Evolutionary conservation across 73 alveolate species (phyloP).

Genomic region (Effrenium voratum): DNA sequence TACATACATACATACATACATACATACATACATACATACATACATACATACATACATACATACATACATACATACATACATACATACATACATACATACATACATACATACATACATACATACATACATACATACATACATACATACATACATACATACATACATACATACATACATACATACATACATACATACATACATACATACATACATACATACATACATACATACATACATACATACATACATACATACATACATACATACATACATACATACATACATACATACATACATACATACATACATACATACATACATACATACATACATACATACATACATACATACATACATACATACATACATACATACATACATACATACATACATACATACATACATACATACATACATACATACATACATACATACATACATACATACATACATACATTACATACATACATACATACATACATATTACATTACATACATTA

Average conservation of each 20-base stretch:
- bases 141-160: no score
- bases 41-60: not conserved
- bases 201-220: no score
- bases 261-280: no score
- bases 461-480: not conserved
- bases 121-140: not conserved
- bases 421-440: not conserved
- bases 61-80: not conserved
- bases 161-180: no score
- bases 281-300: not conserved
- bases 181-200: no score
- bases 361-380: not conserved
- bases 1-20: no score
- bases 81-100: not conserved
- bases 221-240: no score
- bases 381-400: not conserved
- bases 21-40: not conserved
- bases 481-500: no score
- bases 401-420: not conserved
- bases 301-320: not conserved
- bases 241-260: not conserved
- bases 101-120: no score
- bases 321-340: not conserved
- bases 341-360: no score
- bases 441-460: not conserved